These are phyloP conservation scores for Diaporthe citri DNA, from an alignment of 2,329 filamentous ascomycete genomes.

Conservation along the genomic window DNA sequence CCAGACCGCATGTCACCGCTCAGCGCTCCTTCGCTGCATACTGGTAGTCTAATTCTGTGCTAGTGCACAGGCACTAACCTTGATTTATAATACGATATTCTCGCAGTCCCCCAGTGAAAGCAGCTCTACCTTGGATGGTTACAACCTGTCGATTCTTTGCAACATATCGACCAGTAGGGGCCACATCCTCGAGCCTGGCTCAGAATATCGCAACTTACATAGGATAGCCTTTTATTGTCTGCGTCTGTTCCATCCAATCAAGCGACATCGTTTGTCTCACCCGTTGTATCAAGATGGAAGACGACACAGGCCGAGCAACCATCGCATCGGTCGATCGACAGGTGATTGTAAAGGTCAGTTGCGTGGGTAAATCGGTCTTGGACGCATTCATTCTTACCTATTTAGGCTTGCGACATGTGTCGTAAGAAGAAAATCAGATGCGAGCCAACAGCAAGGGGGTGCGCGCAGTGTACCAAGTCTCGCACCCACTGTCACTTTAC, in stretches of 20 bases:
- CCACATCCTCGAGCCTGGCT: too few relatives aligned
- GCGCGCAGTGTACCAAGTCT: background rate
- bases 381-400: background rate
- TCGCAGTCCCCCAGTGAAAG: background rate
- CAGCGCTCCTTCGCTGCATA: background rate
- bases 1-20: background rate
- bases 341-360: background rate
- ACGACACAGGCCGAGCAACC: background rate
- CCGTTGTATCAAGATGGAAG: background rate
- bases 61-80: background rate
- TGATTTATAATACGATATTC: slow-evolving; percentile 12
- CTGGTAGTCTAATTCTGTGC: too few relatives aligned
- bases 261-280: too few relatives aligned
- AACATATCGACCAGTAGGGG: too few relatives aligned
- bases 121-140: background rate
- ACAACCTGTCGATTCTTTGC: too few relatives aligned
- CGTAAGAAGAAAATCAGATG: background rate
- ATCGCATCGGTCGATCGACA: background rate
- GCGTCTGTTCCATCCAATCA: background rate
- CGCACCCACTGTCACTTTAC: background rate
- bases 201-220: background rate
- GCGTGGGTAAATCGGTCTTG: too few relatives aligned
- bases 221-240: background rate
- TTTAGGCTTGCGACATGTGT: slow-evolving; percentile 4
- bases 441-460: background rate